phyloP scores from a whole-genome alignment of 2,329 filamentous ascomycete genomes.

The Phialophora macrospora region DNA sequence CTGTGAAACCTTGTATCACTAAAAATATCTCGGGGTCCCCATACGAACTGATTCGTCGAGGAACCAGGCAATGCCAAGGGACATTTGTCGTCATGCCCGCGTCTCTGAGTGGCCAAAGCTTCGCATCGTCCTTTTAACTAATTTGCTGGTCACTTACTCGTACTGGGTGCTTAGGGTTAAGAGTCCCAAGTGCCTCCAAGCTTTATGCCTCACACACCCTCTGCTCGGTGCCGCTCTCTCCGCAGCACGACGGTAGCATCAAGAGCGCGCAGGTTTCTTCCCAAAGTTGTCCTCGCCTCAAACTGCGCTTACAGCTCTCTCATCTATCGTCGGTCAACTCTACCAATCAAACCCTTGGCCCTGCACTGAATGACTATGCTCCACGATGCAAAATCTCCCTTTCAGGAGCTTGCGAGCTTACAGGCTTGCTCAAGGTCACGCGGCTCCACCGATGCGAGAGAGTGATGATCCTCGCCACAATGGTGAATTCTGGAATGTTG shows the following conservation, averaged over 20 bases:
- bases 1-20: neutral
- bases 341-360: neutral
- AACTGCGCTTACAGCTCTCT: neutral
- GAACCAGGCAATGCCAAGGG: neutral
- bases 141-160: neutral
- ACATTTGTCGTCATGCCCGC: neutral
- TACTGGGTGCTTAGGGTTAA: no score
- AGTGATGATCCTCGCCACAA: neutral
- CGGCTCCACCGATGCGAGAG: neutral
- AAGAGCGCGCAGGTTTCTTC: neutral
- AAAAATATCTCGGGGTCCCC: neutral
- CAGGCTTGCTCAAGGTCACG: conserved; percentile 8
- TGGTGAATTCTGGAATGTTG: neutral
- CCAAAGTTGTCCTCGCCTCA: neutral
- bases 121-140: neutral
- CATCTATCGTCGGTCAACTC: neutral
- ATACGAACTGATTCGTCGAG: neutral
- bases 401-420: neutral
- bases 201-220: neutral
- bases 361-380: neutral
- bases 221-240: neutral
- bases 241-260: neutral
- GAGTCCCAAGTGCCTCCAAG: neutral
- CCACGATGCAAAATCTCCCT: neutral
- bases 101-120: neutral